Conservation (phyloP, 169 alveolate genomes). For the Plasmodium gonderi region DNA sequence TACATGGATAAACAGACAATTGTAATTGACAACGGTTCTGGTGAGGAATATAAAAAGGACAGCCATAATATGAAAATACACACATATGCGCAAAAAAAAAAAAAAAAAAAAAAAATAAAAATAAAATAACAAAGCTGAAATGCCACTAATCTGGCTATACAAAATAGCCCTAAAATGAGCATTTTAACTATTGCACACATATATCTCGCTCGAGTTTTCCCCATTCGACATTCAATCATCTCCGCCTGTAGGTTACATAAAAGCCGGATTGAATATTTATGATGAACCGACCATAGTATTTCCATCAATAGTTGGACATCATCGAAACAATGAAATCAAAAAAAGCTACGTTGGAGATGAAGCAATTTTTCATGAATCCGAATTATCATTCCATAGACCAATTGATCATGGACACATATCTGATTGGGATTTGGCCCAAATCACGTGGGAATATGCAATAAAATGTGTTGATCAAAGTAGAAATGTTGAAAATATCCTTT, state of each 20-base stretch:
- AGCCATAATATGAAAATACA: neutral
- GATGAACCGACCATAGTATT: conserved; percentile 51
- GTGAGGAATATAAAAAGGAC: neutral
- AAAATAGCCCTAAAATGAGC: no score
- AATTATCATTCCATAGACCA: conserved; percentile 75
- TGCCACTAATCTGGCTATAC: no score
- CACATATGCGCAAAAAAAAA: neutral
- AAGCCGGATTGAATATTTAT: conserved; percentile 30
- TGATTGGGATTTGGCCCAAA: conserved; percentile 55
- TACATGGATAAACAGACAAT: conserved; percentile 57
- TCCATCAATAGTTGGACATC: conserved; percentile 41
- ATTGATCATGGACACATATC: conserved; percentile 79
- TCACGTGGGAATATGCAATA: conserved; percentile 46
- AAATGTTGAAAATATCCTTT: conserved; percentile 62
- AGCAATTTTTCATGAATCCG: conserved; percentile 54
- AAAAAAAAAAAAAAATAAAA: neutral
- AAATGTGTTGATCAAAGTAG: conserved; percentile 33
- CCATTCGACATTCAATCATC: neutral
- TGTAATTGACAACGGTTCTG: conserved; percentile 70
- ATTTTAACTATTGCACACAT: no score
- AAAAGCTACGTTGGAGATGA: conserved; percentile 75
- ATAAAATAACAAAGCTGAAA: no score
- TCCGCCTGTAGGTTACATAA: conserved; percentile 31
- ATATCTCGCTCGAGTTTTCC: neutral
- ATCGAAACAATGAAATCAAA: neutral